Evolutionary conservation across 163 green algal genomes (phyloP).

Genomic region (Scenedesmus sp.): DNA sequence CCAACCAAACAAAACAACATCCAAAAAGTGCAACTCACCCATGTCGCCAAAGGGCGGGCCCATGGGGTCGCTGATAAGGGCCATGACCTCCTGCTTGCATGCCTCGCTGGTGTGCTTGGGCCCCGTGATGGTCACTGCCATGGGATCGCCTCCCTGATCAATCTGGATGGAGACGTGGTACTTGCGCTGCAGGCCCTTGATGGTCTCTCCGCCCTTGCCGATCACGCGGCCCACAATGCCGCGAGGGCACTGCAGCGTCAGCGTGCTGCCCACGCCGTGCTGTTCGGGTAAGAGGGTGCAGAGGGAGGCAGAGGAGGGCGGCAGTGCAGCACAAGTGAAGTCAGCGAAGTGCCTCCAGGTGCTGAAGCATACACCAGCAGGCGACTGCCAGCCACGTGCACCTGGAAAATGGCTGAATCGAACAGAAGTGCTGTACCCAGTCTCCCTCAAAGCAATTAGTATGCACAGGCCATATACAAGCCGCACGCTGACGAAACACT

Average conservation of each 20-base stretch:
- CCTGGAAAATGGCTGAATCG: too few species aligned
- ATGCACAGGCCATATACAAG: background rate
- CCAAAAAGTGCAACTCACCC: background rate
- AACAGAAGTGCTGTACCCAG: too few species aligned
- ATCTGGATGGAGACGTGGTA: constrained; percentile 95
- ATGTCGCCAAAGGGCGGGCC: constrained; percentile 2
- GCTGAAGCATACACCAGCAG: background rate
- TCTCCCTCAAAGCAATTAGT: too few species aligned
- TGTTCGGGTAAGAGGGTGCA: constrained; percentile 55
- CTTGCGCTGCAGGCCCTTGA: constrained; percentile 92
- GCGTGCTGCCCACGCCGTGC: constrained; percentile 79
- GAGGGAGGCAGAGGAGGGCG: background rate
- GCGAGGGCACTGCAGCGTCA: constrained; percentile 86
- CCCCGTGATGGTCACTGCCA: constrained; percentile 84
- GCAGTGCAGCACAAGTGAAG: background rate
- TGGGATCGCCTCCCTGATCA: constrained; percentile 85
- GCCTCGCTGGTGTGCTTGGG: constrained; percentile 54
- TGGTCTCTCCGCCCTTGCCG: constrained; percentile 96
- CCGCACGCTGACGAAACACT: background rate
- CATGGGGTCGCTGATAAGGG: constrained; percentile 58
- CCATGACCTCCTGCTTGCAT: constrained; percentile 52
- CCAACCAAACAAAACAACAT: background rate
- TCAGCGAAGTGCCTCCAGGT: background rate
- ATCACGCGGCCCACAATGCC: constrained; percentile 95
- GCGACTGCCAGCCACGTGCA: background rate